A percentile compares a stretch with the other conserved stretches of the same genome.
These are phyloP conservation scores for Saussurea involucrata DNA, from an alignment of 129 eudicot species.

Conservation along the genomic window DNA sequence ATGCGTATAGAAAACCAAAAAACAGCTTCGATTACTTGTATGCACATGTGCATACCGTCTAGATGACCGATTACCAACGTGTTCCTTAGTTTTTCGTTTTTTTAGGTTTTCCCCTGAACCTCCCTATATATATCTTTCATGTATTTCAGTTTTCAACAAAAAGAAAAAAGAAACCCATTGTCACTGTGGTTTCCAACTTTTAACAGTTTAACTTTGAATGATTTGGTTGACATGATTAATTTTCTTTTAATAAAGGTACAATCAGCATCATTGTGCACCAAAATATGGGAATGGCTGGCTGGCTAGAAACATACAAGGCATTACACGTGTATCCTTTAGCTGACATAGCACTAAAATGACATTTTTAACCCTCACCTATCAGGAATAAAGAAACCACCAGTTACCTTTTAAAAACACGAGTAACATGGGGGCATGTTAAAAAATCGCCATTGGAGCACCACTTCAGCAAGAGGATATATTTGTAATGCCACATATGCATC, in stretches of 20 bases:
- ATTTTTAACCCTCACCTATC: slow-evolving; percentile 2
- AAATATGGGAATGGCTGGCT: not conserved
- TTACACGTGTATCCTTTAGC: not conserved
- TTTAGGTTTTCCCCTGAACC: no score
- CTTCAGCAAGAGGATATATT: not conserved
- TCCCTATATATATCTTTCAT: not conserved
- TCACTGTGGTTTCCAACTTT: not conserved
- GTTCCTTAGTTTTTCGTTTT: no score
- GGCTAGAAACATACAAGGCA: not conserved
- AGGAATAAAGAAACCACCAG: not conserved
- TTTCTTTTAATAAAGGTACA: not conserved
- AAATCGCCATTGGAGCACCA: not conserved
- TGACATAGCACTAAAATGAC: not conserved
- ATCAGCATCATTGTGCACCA: not conserved
- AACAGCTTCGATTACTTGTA: no score
- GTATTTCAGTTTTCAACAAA: not conserved
- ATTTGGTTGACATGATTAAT: not conserved
- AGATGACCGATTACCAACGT: no score
- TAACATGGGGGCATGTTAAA: not conserved
- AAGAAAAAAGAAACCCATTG: not conserved
- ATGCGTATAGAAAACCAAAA: no score
- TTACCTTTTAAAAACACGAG: not conserved
- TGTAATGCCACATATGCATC: not conserved
- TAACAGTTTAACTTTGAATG: not conserved
- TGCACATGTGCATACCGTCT: no score